Conservation (phyloP, 257 asterid species). For the Solanum commersonii region DNA sequence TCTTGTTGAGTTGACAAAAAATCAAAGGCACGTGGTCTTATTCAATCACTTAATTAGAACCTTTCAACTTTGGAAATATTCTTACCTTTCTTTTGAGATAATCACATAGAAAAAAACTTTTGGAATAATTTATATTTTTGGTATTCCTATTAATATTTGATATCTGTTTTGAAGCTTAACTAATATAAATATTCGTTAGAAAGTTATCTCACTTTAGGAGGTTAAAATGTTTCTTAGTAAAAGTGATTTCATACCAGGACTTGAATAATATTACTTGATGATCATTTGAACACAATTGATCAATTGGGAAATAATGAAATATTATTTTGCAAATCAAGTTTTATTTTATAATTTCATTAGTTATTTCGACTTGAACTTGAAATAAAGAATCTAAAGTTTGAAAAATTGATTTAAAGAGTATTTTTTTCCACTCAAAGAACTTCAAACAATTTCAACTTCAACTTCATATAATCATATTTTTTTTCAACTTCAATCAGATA, state of each 20-base stretch:
- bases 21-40: not conserved
- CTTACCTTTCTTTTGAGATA: not conserved
- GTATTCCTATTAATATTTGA: no score
- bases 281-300: not conserved
- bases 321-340: not conserved
- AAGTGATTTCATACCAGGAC: no score
- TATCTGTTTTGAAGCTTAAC: no score
- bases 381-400: not conserved
- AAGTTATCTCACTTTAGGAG: no score
- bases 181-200: fast-evolving
- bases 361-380: not conserved
- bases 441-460: not conserved
- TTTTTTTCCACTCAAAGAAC: no score
- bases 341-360: not conserved
- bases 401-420: no score
- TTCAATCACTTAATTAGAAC: not conserved
- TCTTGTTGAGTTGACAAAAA: not conserved
- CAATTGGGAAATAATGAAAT: not conserved
- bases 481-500: not conserved
- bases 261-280: not conserved
- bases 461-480: not conserved
- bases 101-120: not conserved
- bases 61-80: not conserved
- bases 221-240: no score
- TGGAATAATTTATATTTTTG: no score